Conservation (phyloP, 371 early-diverging fungal genomes). For the Cokeromyces recurvatus region DNA sequence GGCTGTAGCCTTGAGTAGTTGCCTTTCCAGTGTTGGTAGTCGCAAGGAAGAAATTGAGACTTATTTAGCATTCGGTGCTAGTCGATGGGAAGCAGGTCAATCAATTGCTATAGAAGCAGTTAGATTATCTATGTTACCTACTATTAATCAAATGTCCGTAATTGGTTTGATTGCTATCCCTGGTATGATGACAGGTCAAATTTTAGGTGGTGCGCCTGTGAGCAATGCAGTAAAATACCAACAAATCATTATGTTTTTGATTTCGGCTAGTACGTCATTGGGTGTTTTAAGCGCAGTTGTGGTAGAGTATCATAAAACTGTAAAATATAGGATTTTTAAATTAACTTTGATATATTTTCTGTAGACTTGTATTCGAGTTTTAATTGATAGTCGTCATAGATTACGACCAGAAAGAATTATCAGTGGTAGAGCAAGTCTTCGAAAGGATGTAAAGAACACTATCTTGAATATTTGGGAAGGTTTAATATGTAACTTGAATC, state of each 20-base stretch:
- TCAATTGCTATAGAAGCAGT: slow-evolving; percentile 71
- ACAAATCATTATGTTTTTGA: slow-evolving; percentile 76
- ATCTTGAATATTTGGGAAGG: slow-evolving; percentile 3
- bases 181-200: slow-evolving; percentile 86
- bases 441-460: slow-evolving; percentile 18
- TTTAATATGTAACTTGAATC: no score
- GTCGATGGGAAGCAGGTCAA: slow-evolving; percentile 75
- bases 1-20: slow-evolving; percentile 64
- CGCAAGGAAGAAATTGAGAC: slow-evolving; percentile 70
- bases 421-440: slow-evolving; percentile 20
- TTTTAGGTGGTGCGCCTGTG: slow-evolving; percentile 76
- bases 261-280: slow-evolving; percentile 58
- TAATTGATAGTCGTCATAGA: slow-evolving; percentile 55
- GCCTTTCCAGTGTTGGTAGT: slow-evolving; percentile 37
- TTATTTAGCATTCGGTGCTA: slow-evolving; percentile 72
- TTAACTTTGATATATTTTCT: background rate
- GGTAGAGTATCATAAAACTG: slow-evolving; percentile 16
- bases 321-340: no score
- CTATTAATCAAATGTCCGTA: slow-evolving; percentile 78
- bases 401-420: slow-evolving; percentile 59
- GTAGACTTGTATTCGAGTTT: slow-evolving; percentile 47
- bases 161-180: slow-evolving; percentile 85
- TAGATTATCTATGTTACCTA: slow-evolving; percentile 71
- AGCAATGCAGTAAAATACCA: slow-evolving; percentile 75
- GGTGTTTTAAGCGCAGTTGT: slow-evolving; percentile 58